Evolutionary conservation across 129 eudicot genomes (phyloP).

Genomic region (Flaveria sonorensis): DNA sequence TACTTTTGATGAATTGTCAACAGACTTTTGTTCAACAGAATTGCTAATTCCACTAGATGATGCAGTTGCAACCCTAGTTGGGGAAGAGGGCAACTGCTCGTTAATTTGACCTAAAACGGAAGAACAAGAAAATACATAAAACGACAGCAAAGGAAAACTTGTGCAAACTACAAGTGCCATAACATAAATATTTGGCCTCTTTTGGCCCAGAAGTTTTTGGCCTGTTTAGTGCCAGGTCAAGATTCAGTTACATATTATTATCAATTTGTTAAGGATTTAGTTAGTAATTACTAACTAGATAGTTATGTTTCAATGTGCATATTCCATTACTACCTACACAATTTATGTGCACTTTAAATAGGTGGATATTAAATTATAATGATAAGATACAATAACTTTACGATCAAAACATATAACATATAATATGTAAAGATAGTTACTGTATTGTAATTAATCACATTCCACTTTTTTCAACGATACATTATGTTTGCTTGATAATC

Average conservation of each 20-base stretch:
- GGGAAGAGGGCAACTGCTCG: conserved; percentile 49
- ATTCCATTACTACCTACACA: not conserved
- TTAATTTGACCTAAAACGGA: conserved; percentile 54
- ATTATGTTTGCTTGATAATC: not conserved
- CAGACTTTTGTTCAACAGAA: conserved; percentile 45
- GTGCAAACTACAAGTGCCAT: not conserved
- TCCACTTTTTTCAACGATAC: not conserved
- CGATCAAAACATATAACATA: not conserved
- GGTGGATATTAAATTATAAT: not conserved
- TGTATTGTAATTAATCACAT: not conserved
- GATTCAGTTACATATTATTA: not conserved
- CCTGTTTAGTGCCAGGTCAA: not conserved
- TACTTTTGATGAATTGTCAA: conserved; percentile 38
- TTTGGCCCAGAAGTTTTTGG: not conserved
- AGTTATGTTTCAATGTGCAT: not conserved
- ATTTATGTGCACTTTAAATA: not conserved
- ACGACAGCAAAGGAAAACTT: not conserved
- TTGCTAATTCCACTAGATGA: conserved; percentile 43
- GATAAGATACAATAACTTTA: not conserved
- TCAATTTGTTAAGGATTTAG: not conserved
- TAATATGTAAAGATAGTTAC: not conserved
- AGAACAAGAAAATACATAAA: not conserved
- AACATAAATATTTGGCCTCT: not conserved
- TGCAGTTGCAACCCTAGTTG: conserved; percentile 41
- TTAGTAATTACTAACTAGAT: not conserved